These are phyloP conservation scores for Arthrobotrys sinensis DNA, from an alignment of 2,329 filamentous ascomycete species.

Conservation along the genomic window DNA sequence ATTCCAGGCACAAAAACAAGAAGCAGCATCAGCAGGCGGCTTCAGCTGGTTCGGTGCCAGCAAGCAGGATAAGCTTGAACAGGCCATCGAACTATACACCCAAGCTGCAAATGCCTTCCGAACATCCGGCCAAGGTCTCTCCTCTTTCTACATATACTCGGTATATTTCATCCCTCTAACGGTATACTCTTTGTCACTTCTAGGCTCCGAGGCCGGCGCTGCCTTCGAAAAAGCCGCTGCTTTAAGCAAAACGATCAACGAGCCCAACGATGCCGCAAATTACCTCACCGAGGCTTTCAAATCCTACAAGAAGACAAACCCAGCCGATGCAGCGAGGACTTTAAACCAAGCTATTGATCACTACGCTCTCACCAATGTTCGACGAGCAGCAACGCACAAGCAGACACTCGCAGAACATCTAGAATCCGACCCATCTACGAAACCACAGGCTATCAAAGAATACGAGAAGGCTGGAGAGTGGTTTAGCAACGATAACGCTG, in stretches of 20 bases:
- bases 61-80: slow-evolving; percentile 88
- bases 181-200: background rate
- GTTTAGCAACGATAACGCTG: slow-evolving; percentile 89
- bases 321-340: slow-evolving; percentile 85
- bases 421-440: slow-evolving; percentile 84
- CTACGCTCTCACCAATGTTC: slow-evolving; percentile 91
- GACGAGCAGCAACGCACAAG: slow-evolving; percentile 90
- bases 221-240: slow-evolving; percentile 54
- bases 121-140: slow-evolving; percentile 83
- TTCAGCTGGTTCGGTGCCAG: slow-evolving; percentile 89
- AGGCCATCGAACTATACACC: slow-evolving; percentile 87
- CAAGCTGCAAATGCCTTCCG: slow-evolving; percentile 93
- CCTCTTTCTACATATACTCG: background rate
- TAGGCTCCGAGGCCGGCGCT: slow-evolving; percentile 41
- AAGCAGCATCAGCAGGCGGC: slow-evolving; percentile 80
- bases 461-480: slow-evolving; percentile 90
- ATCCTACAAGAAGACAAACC: slow-evolving; percentile 83
- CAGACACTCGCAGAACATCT: slow-evolving; percentile 89
- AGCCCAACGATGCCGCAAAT: slow-evolving; percentile 93
- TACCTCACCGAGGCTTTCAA: slow-evolving; percentile 93
- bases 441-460: slow-evolving; percentile 82
- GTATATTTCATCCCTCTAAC: background rate
- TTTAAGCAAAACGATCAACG: slow-evolving; percentile 74
- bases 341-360: slow-evolving; percentile 84
- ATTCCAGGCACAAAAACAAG: slow-evolving; percentile 85